A percentile compares a stretch with the other conserved stretches of the same genome.
Conservation (phyloP, 805 yeast species). For the Metschnikowia matae region DNA sequence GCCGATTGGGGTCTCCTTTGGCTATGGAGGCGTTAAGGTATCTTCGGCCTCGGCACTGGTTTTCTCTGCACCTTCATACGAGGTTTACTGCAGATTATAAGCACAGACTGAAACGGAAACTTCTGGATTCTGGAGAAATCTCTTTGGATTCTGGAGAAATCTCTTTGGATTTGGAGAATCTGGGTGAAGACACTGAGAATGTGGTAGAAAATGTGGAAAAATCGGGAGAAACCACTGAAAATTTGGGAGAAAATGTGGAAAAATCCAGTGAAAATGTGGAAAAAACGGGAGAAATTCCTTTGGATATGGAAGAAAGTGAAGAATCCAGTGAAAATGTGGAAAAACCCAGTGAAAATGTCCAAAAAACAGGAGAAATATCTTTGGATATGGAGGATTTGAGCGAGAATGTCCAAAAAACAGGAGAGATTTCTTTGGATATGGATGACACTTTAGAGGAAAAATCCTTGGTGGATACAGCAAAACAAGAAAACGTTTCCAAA, state of each 20-base stretch:
- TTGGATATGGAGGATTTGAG: constrained; percentile 18
- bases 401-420: not conserved
- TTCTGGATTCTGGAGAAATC: not conserved
- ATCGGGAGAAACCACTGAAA: constrained; percentile 8
- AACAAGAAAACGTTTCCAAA: not conserved
- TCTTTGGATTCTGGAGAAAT: too few relatives aligned
- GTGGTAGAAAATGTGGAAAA: constrained; percentile 6
- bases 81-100: constrained; percentile 32
- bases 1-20: constrained; percentile 69
- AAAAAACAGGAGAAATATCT: constrained; percentile 12
- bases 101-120: not conserved
- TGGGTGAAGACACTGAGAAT: too few relatives aligned
- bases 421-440: not conserved
- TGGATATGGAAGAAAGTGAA: not conserved
- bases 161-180: too few relatives aligned
- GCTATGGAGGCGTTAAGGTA: constrained; percentile 49
- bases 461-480: not conserved
- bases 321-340: too few relatives aligned
- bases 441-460: not conserved
- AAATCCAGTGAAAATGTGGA: not conserved
- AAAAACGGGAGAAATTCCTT: not conserved
- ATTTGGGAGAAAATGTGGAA: not conserved
- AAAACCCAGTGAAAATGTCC: too few relatives aligned
- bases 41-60: constrained; percentile 71
- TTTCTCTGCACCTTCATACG: constrained; percentile 86